Base-by-base conservation (phyloP, 768 basidiomycete species). In the Tubosaeta sp. region DNA sequence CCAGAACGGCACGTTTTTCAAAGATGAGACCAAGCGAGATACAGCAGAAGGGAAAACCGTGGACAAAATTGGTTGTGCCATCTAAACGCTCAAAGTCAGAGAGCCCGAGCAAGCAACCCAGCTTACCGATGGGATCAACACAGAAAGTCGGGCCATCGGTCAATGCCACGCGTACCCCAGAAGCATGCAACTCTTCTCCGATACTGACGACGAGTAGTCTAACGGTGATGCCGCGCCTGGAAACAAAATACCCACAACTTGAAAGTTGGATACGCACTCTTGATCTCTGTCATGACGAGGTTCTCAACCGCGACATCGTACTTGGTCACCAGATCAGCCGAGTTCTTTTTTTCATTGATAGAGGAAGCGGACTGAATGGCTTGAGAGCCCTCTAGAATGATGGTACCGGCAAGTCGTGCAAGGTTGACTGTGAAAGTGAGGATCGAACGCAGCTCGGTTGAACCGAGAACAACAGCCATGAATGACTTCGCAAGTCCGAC, bases 141-240 rank as follows among this genome's bases (percentile, higher is more conserved):
- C 95, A 96, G 71, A 90, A 99, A 0, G 95, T 98, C 6, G 94
- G 93, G 32, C 83, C 83, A 55, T 95, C 89, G 6, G 90, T 91
- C 57, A 95, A 69, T 11, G 81, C 75, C 14, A 76, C 72, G 39
- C 82, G 76, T 46, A 75, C 66, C 12, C 90, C 90, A 3, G 86
- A 82, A 8, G 90, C 83, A 61, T 89, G 93, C 3, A 88, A 88
- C 72, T 97, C 95, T 67, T 99, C 95, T 46, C 94, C 94, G 51
- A 97, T 90, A 65, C 90, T 93, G 55, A 25, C 21, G 19, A 34
- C 3, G 34, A 13, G 38, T n/a, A 19, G 41, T 34, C n/a, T n/a
- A 34, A 42, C 19, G 4, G 38, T 32, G 40, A 52, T 19, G 35
- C 44, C 6, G 12, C 22, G 49, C 10, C 21, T 25, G 43, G 16